Evolutionary conservation across 306 rosid species (phyloP), one percentile per base, ranked within the genome.

Genomic region (Arachis hypogaea): DNA sequence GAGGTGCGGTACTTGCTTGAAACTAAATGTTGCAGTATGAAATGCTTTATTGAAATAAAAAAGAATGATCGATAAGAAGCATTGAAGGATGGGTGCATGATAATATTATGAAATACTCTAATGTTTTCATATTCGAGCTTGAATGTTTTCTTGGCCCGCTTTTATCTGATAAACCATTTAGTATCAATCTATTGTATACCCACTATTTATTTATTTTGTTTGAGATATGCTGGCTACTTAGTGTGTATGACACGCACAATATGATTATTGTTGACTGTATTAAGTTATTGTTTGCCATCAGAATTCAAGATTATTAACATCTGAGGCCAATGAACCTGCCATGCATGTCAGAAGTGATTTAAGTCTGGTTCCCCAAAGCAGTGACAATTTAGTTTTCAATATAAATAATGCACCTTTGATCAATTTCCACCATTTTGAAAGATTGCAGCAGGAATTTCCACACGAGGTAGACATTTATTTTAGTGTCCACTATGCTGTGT

Each of bases 391-490:
- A 58, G 80, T 86, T 80, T 88, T 89, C 50, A 79, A 92, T 74
- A 77, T 81, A n/a, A 82, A 78, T 52, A 80, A 80, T 66, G 85
- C 84, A 36, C 96, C 99, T 46, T 78, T 92, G 78, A 69, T 89
- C 75, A 87, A 85, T 80, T 92, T 95, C 81, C 99, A 95, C 81
- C 78, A 64, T 80, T 77, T 62, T 70, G 99, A 95, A 86, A 86
- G 96, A 86, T 63, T 82, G 82, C 88, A 82, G 76, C 95, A 81
- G 85, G 91, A 87, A 84, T 68, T 58, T 44, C 77, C 85, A 28
- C 70, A 59, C 18, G 79, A 88, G 99, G 99, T 94, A 81, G 38
- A 67, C 61, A 7, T 64, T 29, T 55, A 75, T 73, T 49, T 44
- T 51, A 33, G 55, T 58, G 72, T 67, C 69, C 64, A 52, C 57